Base-by-base conservation (phyloP, 352 stramenopile species). In the Phytophthora ramorum region DNA sequence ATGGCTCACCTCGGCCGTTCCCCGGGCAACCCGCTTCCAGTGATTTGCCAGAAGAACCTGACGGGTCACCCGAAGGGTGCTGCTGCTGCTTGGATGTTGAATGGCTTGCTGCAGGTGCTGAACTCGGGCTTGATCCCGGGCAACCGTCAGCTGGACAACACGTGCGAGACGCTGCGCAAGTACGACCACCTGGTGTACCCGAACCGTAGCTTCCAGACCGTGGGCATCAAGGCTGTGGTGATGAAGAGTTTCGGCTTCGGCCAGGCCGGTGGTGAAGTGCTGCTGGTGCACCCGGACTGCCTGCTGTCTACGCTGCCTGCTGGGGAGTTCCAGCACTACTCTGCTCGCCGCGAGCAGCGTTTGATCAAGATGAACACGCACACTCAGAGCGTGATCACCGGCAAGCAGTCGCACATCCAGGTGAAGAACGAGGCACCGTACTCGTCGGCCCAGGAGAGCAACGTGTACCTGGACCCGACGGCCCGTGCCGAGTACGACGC, bases 161-260 rank as follows among this genome's bases (percentile, higher is more conserved):
- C 87, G 32, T 87, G 77, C 44, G 51, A 74, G 35, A 81, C 69
- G 44, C 63, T 96, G 38, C 85, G 85, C 60, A 79, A 88, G 63
- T 93, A 89, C 69, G 71, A 90, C 62, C 79, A 89, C 53, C 71
- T 96, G 16, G 62, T 90, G 53, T 96, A 93, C 58, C 83, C 87
- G 53, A 96, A 94, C 66, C 79, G 85, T 22, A 90, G 70, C 56
- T 79, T 95, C 49, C 84, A 95, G 72, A 92, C 85, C 5, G 59
- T 72, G 14, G 83, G 85, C 13, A 69, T 95, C 66, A 94, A 96
- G 81, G 85, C 84, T 9, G 85, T 83, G 0, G 17, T 94, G 24
- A 69, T 96, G 63, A 96, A 93, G 78, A 92, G 84, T 59, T 96
- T 96, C 41, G 87, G 87, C 32, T 96, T 96, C 38, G 87, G 87